A percentile compares a stretch with the other conserved stretches of the same genome.
Conservation (phyloP, 805 yeast species). For the Candida nemodendra region DNA sequence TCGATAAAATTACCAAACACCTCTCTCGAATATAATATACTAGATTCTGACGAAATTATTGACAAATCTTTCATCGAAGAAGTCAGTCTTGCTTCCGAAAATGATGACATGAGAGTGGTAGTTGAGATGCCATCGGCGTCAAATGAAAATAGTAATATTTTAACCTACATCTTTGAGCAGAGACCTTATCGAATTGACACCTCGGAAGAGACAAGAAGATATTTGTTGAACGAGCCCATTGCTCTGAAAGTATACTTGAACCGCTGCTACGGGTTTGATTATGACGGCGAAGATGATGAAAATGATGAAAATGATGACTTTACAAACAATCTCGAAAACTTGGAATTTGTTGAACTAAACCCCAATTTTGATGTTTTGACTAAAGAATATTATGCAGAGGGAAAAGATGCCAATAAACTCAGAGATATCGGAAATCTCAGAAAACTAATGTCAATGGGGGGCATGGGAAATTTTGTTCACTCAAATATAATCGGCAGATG, state of each 20-base stretch:
- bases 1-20: background rate
- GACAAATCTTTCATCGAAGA: conserved; percentile 9
- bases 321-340: background rate
- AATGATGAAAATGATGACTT: conserved; percentile 4
- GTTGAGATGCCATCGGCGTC: conserved; percentile 7
- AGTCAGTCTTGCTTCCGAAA: conserved; percentile 12
- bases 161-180: conserved; percentile 11
- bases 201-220: conserved; percentile 7
- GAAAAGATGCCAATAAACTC: conserved; percentile 3
- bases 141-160: conserved; percentile 2
- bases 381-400: conserved; percentile 6
- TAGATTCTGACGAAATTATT: conserved; percentile 11
- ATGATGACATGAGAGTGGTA: conserved; percentile 18
- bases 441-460: conserved; percentile 16
- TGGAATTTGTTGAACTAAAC: conserved; percentile 6
- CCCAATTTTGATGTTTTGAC: conserved; percentile 12
- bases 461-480: conserved; percentile 9
- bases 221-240: conserved; percentile 13
- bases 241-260: conserved; percentile 11
- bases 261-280: conserved; percentile 11
- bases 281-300: conserved; percentile 6
- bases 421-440: conserved; percentile 13
- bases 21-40: conserved; percentile 4
- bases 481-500: conserved; percentile 7
- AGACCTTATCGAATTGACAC: conserved; percentile 12